Evolutionary conservation across 805 yeast genomes (phyloP).

Genomic region (Candida xiaguanensis): DNA sequence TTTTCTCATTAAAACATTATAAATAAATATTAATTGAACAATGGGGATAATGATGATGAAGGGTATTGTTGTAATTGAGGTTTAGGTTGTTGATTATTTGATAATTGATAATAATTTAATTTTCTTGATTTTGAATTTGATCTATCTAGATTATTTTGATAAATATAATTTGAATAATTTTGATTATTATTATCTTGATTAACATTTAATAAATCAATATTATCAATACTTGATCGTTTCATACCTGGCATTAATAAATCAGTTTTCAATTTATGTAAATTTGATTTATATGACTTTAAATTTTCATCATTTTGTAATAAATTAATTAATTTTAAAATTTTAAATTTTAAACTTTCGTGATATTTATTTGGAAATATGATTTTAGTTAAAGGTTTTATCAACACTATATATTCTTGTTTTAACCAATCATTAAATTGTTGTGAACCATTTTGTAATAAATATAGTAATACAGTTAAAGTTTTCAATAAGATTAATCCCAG

Average conservation of each 20-base stretch:
- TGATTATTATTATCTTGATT: neutral
- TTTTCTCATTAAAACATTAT: neutral
- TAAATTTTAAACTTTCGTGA: conserved; percentile 33
- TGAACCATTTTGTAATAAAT: conserved; percentile 53
- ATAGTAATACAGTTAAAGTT: conserved; percentile 49
- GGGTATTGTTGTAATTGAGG: neutral
- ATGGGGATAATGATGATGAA: neutral
- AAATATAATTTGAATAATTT: neutral
- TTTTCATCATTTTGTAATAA: conserved; percentile 28
- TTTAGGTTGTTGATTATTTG: conserved; percentile 1
- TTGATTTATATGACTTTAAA: conserved; percentile 37
- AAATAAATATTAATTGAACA: neutral
- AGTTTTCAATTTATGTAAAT: conserved; percentile 36
- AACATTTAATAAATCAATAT: conserved; percentile 6
- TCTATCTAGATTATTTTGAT: too few relatives aligned
- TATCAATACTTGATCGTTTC: conserved; percentile 13
- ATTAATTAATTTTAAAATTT: conserved; percentile 29
- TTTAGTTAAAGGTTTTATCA: conserved; percentile 17
- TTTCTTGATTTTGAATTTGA: conserved; percentile 4
- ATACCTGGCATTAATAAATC: conserved; percentile 42
- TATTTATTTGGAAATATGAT: conserved; percentile 13
- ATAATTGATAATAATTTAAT: neutral
- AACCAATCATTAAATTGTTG: conserved; percentile 47
- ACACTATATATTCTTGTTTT: conserved; percentile 8
- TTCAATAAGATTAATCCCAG: conserved; percentile 28